A percentile compares a stretch with the other conserved stretches of the same genome.
phyloP scores from a whole-genome alignment of 1,284 basidiomycete genomes.

The Tilletiopsis washingtonensis region DNA sequence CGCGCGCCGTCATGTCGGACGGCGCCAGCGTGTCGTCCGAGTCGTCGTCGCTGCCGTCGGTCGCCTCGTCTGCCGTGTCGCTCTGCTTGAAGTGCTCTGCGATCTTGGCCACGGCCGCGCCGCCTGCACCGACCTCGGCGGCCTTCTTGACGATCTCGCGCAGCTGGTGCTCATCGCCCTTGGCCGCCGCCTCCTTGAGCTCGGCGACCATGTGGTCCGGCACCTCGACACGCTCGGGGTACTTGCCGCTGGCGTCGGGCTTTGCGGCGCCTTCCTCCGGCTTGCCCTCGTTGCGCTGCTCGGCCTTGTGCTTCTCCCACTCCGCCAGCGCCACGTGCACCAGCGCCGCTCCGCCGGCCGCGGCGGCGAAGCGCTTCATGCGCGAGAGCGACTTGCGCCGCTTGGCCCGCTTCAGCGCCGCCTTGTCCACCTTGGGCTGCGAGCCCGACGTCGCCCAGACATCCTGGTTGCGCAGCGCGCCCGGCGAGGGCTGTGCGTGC shows the following conservation, averaged over 20 bases:
- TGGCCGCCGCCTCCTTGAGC: conserved; percentile 17
- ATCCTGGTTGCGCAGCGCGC: conserved; percentile 4
- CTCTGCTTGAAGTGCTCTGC: conserved; percentile 10
- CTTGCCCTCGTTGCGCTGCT: conserved; percentile 21
- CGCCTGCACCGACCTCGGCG: conserved; percentile 23
- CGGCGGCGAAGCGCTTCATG: conserved; percentile 4
- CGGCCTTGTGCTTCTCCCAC: conserved; percentile 27
- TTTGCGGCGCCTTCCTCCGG: conserved; percentile 24
- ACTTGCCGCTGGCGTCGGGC: conserved; percentile 12
- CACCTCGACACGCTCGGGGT: conserved; percentile 10
- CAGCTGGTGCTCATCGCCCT: conserved; percentile 14
- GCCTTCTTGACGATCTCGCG: conserved; percentile 15
- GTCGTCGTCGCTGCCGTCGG: conserved; percentile 2
- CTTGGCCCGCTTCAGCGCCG: conserved; percentile 3
- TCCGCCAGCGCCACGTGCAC: conserved; percentile 21
- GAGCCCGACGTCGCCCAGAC: conserved; percentile 4
- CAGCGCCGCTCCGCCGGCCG: conserved; percentile 19
- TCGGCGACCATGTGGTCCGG: neutral
- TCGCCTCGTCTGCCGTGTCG: conserved; percentile 1
- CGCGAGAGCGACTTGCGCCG: conserved; percentile 1
- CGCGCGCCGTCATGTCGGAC: neutral
- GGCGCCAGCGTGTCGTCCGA: neutral
- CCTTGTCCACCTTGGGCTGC: conserved; percentile 12
- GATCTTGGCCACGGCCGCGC: conserved; percentile 23
- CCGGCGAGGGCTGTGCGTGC: conserved; percentile 1